Evolutionary conservation across 305 asterid species (phyloP).

Genomic region (Fraxinus ornus): DNA sequence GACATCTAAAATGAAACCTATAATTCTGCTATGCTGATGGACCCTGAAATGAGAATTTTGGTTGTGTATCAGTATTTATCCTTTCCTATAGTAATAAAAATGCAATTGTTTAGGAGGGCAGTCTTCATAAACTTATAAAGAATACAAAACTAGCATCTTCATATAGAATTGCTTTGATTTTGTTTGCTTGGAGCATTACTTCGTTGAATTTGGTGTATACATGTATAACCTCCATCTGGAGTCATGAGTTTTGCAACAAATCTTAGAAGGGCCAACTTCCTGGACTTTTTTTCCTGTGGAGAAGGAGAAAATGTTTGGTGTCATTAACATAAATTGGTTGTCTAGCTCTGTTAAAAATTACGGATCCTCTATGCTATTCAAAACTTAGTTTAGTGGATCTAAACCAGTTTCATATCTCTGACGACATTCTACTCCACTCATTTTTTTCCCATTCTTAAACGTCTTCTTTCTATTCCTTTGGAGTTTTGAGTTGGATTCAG

Average conservation of each 20-base stretch:
- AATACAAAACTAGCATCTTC: not conserved
- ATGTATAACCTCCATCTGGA: not conserved
- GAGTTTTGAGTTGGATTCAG: not conserved
- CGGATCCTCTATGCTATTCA: not conserved
- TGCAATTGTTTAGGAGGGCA: not conserved
- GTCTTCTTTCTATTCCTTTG: not conserved
- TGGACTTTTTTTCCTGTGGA: not conserved
- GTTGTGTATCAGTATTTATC: not conserved
- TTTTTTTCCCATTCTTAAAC: not conserved
- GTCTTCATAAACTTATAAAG: not conserved
- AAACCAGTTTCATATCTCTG: not conserved
- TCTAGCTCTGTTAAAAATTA: not conserved
- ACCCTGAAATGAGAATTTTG: not conserved
- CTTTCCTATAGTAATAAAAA: not conserved
- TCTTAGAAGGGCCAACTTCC: not conserved
- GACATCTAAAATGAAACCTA: not conserved
- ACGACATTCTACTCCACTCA: not conserved
- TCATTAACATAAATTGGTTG: not conserved
- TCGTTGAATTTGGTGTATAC: not conserved
- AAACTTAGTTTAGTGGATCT: not conserved
- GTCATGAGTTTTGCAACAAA: not conserved
- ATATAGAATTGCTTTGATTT: not conserved
- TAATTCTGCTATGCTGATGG: not conserved
- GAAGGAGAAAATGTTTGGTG: not conserved
- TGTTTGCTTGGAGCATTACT: not conserved